Base-by-base conservation (phyloP, 805 yeast genomes). In the Pichia manshurica region DNA sequence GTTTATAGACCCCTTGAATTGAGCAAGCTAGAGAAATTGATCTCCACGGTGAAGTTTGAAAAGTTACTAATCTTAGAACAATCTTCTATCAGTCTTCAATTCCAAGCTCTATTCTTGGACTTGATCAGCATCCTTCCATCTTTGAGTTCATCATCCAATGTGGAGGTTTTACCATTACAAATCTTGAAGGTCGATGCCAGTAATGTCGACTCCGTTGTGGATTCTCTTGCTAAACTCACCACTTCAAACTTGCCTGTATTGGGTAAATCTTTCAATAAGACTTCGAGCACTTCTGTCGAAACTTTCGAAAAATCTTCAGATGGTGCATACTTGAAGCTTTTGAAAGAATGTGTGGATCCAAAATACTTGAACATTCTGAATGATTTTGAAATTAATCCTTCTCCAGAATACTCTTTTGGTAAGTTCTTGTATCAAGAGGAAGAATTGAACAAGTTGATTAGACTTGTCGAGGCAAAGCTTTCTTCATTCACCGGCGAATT, bases 391-490 rank as follows among this genome's bases (percentile, higher is more conserved):
- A 84, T 87, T 65, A 81, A 81, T 46, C 55, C 66, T 9, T 77
- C 80, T 44, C 98, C 97, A 21, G 97, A 89, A 66, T 90, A 71
- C 60, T 96, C 96, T 8, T 87, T 77, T 56, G 98, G 98, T 64
- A 68, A 78, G 23, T 88, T 73, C 61, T 66, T 89, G 56, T 77
- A 75, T 44, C 68, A 68, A 34, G 75, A 78, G 56, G 79, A 79
- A 55, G 73, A 75, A 52, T 75, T 77, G 46, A 59, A 64, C 23
- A 64, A 67, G 23, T 70, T 83, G 53, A 56, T 76, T 15, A 59
- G 64, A 9, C 59, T 72, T 43, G 78, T 81, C 8, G 59, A 64
- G 20, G 69, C 81, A 5, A 66, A 73, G 69, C 50, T 63, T 66
- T 38, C 77, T 69, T 62, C 60, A 62, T 51, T 69, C 75, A 29